A percentile compares a stretch with the other conserved stretches of the same genome.
phyloP scores from a whole-genome alignment of 345 rosid genomes.

The Populus pruinosa region DNA sequence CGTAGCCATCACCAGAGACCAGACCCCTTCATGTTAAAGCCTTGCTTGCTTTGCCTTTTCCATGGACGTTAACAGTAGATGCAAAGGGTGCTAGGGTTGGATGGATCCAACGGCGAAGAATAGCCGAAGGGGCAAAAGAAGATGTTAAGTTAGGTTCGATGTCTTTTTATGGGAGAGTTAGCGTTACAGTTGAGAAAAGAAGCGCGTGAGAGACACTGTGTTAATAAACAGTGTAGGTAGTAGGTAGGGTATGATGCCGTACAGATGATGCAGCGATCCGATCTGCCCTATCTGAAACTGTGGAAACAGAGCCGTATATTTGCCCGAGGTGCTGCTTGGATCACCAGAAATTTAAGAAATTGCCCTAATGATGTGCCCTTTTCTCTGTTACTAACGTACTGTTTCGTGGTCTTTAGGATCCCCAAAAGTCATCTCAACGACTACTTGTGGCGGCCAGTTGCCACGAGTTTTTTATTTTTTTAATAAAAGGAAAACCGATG shows the following conservation, averaged over 20 bases:
- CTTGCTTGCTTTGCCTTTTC: too few relatives aligned
- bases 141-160: neutral
- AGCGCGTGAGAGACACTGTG: conserved; percentile 26
- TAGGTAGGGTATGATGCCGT: conserved; percentile 7
- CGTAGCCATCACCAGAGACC: too few relatives aligned
- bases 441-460: too few relatives aligned
- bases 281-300: conserved; percentile 3
- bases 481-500: too few relatives aligned
- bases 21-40: too few relatives aligned
- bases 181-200: neutral
- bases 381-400: too few relatives aligned
- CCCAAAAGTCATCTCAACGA: too few relatives aligned
- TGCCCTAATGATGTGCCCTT: too few relatives aligned
- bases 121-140: neutral
- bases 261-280: neutral
- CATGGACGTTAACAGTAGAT: neutral
- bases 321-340: neutral
- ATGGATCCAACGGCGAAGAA: conserved; percentile 36
- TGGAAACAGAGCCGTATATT: neutral
- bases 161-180: neutral
- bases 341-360: neutral
- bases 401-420: too few relatives aligned
- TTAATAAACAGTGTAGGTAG: neutral
- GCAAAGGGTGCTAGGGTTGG: neutral
- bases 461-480: too few relatives aligned